Base-by-base conservation (phyloP, 208 protist species). In the Tetramitus jugosus region DNA sequence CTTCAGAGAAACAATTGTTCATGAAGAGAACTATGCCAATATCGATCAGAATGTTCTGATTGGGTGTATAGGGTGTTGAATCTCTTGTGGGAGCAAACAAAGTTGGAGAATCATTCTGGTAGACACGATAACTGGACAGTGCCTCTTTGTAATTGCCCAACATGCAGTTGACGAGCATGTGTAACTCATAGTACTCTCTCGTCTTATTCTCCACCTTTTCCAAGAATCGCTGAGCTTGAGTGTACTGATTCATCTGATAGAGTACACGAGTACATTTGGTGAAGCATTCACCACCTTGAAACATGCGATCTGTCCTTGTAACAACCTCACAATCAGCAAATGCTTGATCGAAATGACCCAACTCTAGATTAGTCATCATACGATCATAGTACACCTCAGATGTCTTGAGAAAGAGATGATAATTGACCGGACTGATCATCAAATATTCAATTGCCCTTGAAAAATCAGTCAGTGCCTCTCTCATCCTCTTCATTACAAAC, bases 381-480 rank as follows among this genome's bases (percentile, higher is more conserved):
- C 62, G 39, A 8, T 68, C 62, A 68, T 43, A 68, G 42, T 68
- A 68, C 3, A 68, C 62, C 42, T 68, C 62, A 43, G n/a, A 37
- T 31, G 29, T 68, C 14, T 68, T 68, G 39, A 68, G 42, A 68
- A 29, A 40, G 20, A 68, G 33, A 17, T 65, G 60, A 43, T 43
- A 68, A 29, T 43, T 43, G 0, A 68, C 20, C 29, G 62, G 62
- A n/a, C 10, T n/a, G 3, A 68, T 43, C 8, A 37, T 43, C 3
- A 68, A 13, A 42, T 39, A 68, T 43, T 42, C 2, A 20, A 68
- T 13, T 39, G 62, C 31, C 29, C n/a, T 43, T 10, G 6, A 43
- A 3, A 68, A 29, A 68, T 68, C 62, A 29, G 8, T 8, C n/a
- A 68, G 42, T 29, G 62, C 62, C 33, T 68, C 62, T 42, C 10